Evolutionary conservation across 345 rosid species (phyloP).

Genomic region (Linum trigynum): DNA sequence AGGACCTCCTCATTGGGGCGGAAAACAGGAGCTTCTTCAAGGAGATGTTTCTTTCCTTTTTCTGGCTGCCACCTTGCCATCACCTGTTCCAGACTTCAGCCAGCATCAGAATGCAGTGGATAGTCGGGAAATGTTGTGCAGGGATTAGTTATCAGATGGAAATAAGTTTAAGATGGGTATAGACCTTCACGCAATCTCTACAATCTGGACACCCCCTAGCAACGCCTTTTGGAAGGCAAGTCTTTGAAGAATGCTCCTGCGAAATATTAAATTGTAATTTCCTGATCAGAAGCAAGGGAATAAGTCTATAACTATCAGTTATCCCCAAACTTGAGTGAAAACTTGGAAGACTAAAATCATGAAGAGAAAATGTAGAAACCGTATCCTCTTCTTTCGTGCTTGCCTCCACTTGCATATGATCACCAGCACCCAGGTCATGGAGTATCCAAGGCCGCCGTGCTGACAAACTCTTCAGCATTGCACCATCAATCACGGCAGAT

Average conservation of each 20-base stretch:
- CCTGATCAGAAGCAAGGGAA: not conserved
- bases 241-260: conserved; percentile 19
- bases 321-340: not conserved
- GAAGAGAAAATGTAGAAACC: conserved; percentile 13
- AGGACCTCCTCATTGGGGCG: conserved; percentile 59
- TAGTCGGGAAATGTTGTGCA: not conserved
- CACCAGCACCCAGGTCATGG: conserved; percentile 12
- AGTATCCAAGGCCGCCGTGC: conserved; percentile 31
- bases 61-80: conserved; percentile 24
- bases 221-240: conserved; percentile 21
- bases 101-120: conserved; percentile 7
- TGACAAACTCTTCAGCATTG: conserved; percentile 15
- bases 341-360: not conserved
- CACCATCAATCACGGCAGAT: not conserved
- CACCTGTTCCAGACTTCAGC: conserved; percentile 31
- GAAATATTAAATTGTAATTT: not conserved
- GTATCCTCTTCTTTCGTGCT: conserved; percentile 11
- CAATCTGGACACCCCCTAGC: conserved; percentile 20
- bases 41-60: conserved; percentile 24
- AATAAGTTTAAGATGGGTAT: conserved; percentile 2
- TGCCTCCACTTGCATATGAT: conserved; percentile 15
- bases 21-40: conserved; percentile 56
- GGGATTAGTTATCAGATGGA: not conserved
- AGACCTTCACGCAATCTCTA: conserved; percentile 25
- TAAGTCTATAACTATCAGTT: not conserved